Base-by-base conservation (phyloP, 1,284 basidiomycete genomes). In the Gomphus sp. region DNA sequence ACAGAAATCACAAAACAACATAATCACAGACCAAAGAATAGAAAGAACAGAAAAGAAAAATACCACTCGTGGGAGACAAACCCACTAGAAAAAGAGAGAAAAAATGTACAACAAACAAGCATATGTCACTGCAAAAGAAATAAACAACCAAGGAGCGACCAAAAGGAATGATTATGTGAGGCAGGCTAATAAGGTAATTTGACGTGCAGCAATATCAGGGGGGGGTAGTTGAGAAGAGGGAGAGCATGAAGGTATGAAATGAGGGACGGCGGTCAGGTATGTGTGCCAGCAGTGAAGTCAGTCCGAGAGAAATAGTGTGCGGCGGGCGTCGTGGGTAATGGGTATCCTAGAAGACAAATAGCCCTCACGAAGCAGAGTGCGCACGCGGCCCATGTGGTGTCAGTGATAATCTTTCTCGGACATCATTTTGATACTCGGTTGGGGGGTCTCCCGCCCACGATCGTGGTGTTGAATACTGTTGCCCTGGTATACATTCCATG, bases 341-440 rank as follows among this genome's bases (percentile, higher is more conserved):
- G 45, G 8, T 47, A 9, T 12, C 12, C 45, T 18, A 9, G 7
- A 47, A 22, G 10, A 9, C 8, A 45, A 18, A 45, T 18, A n/a
- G 14, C 41, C 41, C 8, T n/a, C 41, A n/a, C 14, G 16, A n/a
- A n/a, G 12, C 16, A 14, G 41, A 16, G n/a, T 43, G n/a, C 16
- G n/a, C n/a, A 47, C 18, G 18, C 10, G n/a, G 45, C 28, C 3
- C 25, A 18, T 45, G 7, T 33, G 22, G 36, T 57, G 47, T 49
- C 18, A 50, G 43, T 39, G 55, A 47, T 59, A 59, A 25, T 59
- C 58, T 47, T 59, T 59, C 39, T 59, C 58, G n/a, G 52, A 50
- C 44, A 59, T 59, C 33, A 59, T 48, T 41, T 59, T 54, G 10
- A 55, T 14, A 28, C 52, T 54, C 36, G 52, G 36, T 33, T 43